Evolutionary conservation across 1,139 yeast species (phyloP).

Genomic region (Spencermartinsiella ligniputridi): DNA sequence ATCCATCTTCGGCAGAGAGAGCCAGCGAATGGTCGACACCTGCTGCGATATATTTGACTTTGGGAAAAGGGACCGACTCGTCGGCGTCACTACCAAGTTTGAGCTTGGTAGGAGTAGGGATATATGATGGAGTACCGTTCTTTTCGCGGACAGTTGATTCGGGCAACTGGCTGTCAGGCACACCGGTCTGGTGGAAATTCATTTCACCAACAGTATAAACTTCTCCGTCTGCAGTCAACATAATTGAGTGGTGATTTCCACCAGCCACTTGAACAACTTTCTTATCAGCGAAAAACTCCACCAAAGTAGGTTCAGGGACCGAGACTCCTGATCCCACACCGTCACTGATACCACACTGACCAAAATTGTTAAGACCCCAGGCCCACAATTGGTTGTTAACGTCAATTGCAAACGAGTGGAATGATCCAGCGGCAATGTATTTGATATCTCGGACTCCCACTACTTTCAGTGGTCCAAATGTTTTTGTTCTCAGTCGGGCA

Average conservation of each 20-base stretch:
- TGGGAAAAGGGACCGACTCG: conserved; percentile 45
- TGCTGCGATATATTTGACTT: conserved; percentile 60
- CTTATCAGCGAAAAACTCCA: conserved; percentile 54
- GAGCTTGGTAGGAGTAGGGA: conserved; percentile 77
- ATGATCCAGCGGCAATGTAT: conserved; percentile 88
- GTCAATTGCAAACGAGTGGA: conserved; percentile 90
- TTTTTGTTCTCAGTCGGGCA: conserved; percentile 29
- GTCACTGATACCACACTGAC: conserved; percentile 82
- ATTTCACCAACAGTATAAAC: conserved; percentile 84
- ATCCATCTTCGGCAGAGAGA: conserved; percentile 67
- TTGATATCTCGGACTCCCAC: conserved; percentile 56
- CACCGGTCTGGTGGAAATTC: conserved; percentile 91
- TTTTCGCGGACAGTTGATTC: conserved; percentile 69
- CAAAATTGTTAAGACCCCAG: conserved; percentile 97
- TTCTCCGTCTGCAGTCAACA: conserved; percentile 65
- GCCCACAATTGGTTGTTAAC: conserved; percentile 64
- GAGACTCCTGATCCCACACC: conserved; percentile 77
- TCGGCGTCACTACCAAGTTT: conserved; percentile 36
- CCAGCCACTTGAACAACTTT: conserved; percentile 66
- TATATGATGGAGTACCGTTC: conserved; percentile 79
- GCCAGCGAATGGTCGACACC: conserved; percentile 95
- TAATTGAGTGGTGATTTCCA: conserved; percentile 92
- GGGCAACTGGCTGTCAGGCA: conserved; percentile 58
- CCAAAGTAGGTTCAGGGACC: conserved; percentile 64
- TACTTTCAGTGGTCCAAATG: conserved; percentile 32